Evolutionary conservation across 495 filamentous ascomycete genomes (phyloP).

Genomic region (Schizothecium vesticola): DNA sequence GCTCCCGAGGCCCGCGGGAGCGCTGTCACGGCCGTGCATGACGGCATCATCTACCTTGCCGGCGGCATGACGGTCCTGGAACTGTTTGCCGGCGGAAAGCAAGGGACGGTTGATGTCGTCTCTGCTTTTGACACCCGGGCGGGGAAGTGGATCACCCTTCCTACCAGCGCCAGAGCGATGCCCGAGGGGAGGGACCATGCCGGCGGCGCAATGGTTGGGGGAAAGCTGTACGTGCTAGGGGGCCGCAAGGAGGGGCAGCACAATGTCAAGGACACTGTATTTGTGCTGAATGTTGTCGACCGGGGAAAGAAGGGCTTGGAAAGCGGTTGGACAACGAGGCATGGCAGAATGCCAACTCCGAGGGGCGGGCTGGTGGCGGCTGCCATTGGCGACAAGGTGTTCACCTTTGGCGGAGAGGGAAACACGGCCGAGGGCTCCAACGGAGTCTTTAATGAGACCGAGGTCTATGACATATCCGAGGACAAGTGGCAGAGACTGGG

Average conservation of each 20-base stretch:
- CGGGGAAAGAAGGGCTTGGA: neutral
- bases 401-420: constrained; percentile 38
- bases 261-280: constrained; percentile 26
- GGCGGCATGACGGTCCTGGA: constrained; percentile 22
- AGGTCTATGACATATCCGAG: constrained; percentile 27
- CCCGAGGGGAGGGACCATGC: constrained; percentile 36
- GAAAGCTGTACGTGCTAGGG: constrained; percentile 35
- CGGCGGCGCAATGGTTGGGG: constrained; percentile 26
- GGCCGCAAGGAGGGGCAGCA: constrained; percentile 21
- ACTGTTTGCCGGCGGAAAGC: neutral
- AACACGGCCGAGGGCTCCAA: constrained; percentile 18
- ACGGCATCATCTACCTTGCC: constrained; percentile 19
- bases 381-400: constrained; percentile 24
- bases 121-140: constrained; percentile 29
- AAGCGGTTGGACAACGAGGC: constrained; percentile 17
- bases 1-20: constrained; percentile 18
- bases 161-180: constrained; percentile 10
- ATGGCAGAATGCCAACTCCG: constrained; percentile 23
- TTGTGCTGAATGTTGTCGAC: constrained; percentile 25
- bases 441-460: constrained; percentile 24
- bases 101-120: constrained; percentile 22
- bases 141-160: constrained; percentile 19
- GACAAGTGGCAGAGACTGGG: constrained; percentile 23
- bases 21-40: constrained; percentile 21
- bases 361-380: constrained; percentile 28